Conservation (phyloP, 352 stramenopile species). For the Pythium rishiriense region DNA sequence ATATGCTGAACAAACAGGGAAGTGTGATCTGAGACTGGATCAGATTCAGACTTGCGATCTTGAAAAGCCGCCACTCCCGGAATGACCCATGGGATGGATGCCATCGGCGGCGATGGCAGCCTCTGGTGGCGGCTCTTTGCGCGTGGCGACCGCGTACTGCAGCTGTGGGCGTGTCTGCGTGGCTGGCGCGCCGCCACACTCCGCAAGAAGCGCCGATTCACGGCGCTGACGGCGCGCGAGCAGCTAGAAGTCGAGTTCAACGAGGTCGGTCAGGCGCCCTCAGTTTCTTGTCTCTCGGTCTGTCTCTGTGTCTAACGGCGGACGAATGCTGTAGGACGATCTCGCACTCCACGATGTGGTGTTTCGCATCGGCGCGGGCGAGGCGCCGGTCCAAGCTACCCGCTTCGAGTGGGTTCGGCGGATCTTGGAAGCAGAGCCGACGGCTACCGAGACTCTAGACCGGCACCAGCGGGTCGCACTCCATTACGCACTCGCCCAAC, state of each 20-base stretch:
- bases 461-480: conserved; percentile 31
- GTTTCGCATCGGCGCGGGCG: conserved; percentile 3
- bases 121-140: conserved; percentile 45
- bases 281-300: neutral
- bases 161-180: conserved; percentile 46
- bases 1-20: conserved; percentile 18
- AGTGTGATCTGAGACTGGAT: neutral
- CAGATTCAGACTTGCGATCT: conserved; percentile 19
- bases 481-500: conserved; percentile 48
- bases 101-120: conserved; percentile 1
- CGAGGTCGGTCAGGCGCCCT: conserved; percentile 39
- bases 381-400: neutral
- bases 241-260: conserved; percentile 48
- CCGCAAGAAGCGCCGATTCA: conserved; percentile 43
- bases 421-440: conserved; percentile 32
- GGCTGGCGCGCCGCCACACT: conserved; percentile 43
- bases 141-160: conserved; percentile 12
- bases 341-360: conserved; percentile 48
- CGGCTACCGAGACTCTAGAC: conserved; percentile 29
- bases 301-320: neutral
- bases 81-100: neutral
- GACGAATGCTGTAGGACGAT: conserved; percentile 29
- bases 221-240: conserved; percentile 26
- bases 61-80: conserved; percentile 18
- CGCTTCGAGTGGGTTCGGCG: conserved; percentile 40